Percentiles rank a stretch among this genome's conserved stretches.
These are phyloP conservation scores for Syzygium jambos DNA, from an alignment of 345 rosid species.

Conservation along the genomic window DNA sequence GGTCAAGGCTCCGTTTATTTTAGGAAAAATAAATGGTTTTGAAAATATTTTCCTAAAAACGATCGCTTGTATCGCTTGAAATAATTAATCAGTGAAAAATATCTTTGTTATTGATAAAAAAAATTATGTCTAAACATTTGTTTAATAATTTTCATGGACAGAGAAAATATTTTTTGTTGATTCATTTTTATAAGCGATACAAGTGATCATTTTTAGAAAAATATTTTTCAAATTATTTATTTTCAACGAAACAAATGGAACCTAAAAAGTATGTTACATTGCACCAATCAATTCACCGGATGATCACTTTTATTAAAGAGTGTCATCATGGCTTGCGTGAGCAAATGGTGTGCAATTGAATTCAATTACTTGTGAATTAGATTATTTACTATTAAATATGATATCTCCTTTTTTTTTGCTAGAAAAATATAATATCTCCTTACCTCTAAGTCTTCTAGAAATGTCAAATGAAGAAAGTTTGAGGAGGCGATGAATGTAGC, in stretches of 20 bases:
- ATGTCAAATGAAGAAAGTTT: not conserved
- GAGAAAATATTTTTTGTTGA: not conserved
- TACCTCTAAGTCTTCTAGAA: not conserved
- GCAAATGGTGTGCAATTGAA: not conserved
- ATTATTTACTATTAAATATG: not conserved
- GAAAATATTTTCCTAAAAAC: not conserved
- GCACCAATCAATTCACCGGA: not conserved
- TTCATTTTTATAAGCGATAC: not conserved
- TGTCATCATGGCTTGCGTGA: not conserved
- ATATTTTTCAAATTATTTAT: not conserved
- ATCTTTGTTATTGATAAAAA: not conserved
- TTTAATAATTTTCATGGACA: not conserved
- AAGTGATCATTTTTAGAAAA: not conserved
- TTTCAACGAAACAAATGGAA: not conserved
- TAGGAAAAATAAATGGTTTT: not conserved
- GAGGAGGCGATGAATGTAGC: not conserved
- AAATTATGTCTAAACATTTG: not conserved
- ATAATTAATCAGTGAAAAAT: not conserved
- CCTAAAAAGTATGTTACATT: not conserved
- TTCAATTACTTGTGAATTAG: not conserved
- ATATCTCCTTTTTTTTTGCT: not conserved
- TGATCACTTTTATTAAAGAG: not conserved
- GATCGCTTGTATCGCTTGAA: not conserved
- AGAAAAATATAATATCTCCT: not conserved
- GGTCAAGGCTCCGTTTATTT: not conserved